Conservation (phyloP, 495 filamentous ascomycete genomes). For the Neurospora tetraspora region DNA sequence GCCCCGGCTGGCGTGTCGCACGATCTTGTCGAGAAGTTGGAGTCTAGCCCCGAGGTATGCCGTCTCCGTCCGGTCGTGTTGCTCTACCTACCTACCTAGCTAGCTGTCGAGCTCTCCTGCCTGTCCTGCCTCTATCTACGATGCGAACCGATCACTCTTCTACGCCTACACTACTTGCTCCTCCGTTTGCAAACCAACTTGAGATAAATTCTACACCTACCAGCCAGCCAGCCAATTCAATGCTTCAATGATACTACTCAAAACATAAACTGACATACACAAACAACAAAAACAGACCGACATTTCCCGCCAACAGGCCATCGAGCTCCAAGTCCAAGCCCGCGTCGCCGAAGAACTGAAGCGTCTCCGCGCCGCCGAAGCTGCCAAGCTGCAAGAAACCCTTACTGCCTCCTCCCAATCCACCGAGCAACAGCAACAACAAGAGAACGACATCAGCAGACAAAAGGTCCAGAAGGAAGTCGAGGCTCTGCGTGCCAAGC, state of each 20-base stretch:
- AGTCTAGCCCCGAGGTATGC: conserved; percentile 75
- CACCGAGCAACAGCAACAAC: conserved; percentile 5
- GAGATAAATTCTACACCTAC: neutral
- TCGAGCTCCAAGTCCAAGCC: conserved; percentile 80
- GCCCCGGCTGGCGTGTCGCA: conserved; percentile 80
- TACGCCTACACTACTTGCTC: neutral
- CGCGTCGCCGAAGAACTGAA: conserved; percentile 81
- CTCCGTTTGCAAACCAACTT: neutral
- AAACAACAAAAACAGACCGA: conserved; percentile 52
- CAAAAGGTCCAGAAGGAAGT: conserved; percentile 25
- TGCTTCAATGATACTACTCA: neutral
- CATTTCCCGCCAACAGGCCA: conserved; percentile 66
- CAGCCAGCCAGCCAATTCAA: neutral
- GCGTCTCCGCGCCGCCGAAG: conserved; percentile 51
- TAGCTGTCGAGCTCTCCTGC: neutral
- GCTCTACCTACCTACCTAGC: neutral
- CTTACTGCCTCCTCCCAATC: conserved; percentile 17
- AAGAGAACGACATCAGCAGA: conserved; percentile 11
- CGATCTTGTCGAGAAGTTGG: conserved; percentile 69
- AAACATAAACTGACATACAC: neutral
- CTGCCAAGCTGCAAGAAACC: conserved; percentile 51
- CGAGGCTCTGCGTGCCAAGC: conserved; percentile 58
- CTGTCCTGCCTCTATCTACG: neutral
- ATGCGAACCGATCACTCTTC: neutral
- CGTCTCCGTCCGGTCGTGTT: neutral